Percentiles rank a stretch among this genome's conserved stretches.
Evolutionary conservation across 768 basidiomycete species (phyloP).

Genomic region (Omphalotus guepiniiformis): DNA sequence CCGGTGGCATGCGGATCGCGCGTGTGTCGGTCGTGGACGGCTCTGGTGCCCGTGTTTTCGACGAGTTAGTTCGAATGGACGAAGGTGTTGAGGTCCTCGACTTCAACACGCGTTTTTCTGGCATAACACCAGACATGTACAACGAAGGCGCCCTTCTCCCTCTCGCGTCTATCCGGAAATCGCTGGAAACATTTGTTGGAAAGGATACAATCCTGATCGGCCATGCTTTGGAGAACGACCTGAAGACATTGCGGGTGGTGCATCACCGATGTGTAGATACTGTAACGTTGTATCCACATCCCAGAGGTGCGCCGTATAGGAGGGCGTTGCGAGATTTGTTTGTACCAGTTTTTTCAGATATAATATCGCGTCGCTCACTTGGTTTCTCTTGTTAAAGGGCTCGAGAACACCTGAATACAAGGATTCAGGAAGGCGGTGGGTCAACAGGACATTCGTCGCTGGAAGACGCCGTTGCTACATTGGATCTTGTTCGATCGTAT

Average conservation of each 20-base stretch:
- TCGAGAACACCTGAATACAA: slow-evolving; percentile 73
- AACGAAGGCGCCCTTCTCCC: slow-evolving; percentile 62
- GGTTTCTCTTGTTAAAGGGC: slow-evolving; percentile 42
- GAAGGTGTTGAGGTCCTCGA: slow-evolving; percentile 83
- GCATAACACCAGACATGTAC: slow-evolving; percentile 53
- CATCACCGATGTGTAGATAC: slow-evolving; percentile 89
- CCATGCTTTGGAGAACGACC: slow-evolving; percentile 89
- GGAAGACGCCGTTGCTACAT: slow-evolving; percentile 85
- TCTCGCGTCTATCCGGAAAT: slow-evolving; percentile 59
- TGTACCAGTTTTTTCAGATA: neutral
- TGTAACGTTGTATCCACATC: slow-evolving; percentile 80
- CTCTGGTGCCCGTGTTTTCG: slow-evolving; percentile 68
- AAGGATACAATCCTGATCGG: slow-evolving; percentile 85
- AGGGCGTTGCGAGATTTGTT: slow-evolving; percentile 81
- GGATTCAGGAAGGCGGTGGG: slow-evolving; percentile 78
- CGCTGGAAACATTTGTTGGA: slow-evolving; percentile 69
- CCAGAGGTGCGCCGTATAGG: slow-evolving; percentile 67
- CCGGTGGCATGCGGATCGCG: slow-evolving; percentile 87
- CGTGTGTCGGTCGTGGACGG: slow-evolving; percentile 88
- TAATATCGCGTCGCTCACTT: slow-evolving; percentile 4
- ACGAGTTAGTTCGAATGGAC: slow-evolving; percentile 79
- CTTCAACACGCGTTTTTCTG: slow-evolving; percentile 89
- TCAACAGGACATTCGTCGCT: slow-evolving; percentile 82
- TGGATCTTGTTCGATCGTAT: slow-evolving; percentile 85
- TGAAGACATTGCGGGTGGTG: slow-evolving; percentile 84